A percentile compares a stretch with the other conserved stretches of the same genome.
These are phyloP conservation scores for Citrus maxima DNA, from an alignment of 345 rosid genomes.

Conservation along the genomic window DNA sequence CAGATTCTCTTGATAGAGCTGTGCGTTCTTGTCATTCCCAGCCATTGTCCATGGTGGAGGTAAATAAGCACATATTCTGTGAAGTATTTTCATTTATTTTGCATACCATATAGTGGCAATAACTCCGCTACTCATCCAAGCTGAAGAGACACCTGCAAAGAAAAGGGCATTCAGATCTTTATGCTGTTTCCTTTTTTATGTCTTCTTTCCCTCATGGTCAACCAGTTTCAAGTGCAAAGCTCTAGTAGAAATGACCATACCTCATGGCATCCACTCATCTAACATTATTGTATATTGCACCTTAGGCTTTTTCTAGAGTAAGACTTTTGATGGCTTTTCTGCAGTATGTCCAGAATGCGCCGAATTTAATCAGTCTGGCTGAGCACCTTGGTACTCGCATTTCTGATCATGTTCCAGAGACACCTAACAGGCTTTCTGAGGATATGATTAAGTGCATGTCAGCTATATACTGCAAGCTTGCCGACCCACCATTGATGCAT, in stretches of 20 bases:
- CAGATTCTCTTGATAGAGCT: constrained; percentile 51
- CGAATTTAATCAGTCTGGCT: constrained; percentile 82
- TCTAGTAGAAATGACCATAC: not conserved
- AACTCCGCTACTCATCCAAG: not conserved
- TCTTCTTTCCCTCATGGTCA: not conserved
- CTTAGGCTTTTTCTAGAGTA: constrained; percentile 4
- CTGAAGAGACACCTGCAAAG: not conserved
- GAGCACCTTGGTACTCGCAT: constrained; percentile 89
- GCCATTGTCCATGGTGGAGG: constrained; percentile 75
- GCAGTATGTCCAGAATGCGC: constrained; percentile 69
- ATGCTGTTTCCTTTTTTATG: not conserved
- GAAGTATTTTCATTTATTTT: not conserved
- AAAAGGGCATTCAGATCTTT: not conserved
- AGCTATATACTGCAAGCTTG: constrained; percentile 81
- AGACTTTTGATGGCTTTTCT: constrained; percentile 16
- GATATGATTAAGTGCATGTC: constrained; percentile 96
- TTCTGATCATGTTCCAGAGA: constrained; percentile 88
- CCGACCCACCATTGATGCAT: constrained; percentile 69
- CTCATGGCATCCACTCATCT: not conserved
- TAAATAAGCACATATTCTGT: constrained; percentile 24
- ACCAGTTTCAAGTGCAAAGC: constrained; percentile 1
- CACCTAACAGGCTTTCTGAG: constrained; percentile 91
- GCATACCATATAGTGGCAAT: not conserved
- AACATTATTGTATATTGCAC: not conserved
- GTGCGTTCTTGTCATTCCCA: constrained; percentile 80